Conservation (phyloP, 768 basidiomycete species). For the Suillus tomentosus region DNA sequence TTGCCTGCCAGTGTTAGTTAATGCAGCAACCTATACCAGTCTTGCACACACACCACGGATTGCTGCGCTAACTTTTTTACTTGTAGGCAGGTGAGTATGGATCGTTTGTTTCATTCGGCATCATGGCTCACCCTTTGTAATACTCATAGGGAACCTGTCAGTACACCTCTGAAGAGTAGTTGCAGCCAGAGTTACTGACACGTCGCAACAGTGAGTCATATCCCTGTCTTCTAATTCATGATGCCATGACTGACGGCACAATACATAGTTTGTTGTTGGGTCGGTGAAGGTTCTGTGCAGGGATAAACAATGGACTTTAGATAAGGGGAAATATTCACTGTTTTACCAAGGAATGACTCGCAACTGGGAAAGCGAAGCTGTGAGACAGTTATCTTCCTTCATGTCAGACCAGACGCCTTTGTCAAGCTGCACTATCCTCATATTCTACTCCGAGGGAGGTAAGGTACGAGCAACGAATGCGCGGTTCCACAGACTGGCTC, state of each 20-base stretch:
- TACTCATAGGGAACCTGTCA: neutral
- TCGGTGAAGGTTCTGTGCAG: neutral
- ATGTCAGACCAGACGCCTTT: conserved; percentile 27
- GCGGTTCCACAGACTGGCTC: conserved; percentile 57
- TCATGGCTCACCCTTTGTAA: neutral
- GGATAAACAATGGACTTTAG: neutral
- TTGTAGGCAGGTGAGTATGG: neutral
- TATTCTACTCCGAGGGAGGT: conserved; percentile 27
- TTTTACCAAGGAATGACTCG: too few relatives aligned
- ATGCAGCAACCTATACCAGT: neutral
- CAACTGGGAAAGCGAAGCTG: too few relatives aligned
- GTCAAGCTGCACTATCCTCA: conserved; percentile 39
- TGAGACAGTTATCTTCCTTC: too few relatives aligned
- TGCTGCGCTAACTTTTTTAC: neutral
- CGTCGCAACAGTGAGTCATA: neutral
- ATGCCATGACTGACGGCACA: neutral
- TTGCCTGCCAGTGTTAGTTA: neutral
- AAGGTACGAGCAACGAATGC: conserved; percentile 49
- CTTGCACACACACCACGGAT: rapidly evolving
- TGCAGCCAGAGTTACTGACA: neutral
- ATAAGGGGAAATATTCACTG: too few relatives aligned
- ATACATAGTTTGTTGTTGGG: neutral
- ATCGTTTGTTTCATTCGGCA: neutral
- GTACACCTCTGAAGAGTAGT: neutral
- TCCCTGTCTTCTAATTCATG: neutral